Base-by-base conservation (phyloP, 495 filamentous ascomycete genomes). In the Daldinia grandis region DNA sequence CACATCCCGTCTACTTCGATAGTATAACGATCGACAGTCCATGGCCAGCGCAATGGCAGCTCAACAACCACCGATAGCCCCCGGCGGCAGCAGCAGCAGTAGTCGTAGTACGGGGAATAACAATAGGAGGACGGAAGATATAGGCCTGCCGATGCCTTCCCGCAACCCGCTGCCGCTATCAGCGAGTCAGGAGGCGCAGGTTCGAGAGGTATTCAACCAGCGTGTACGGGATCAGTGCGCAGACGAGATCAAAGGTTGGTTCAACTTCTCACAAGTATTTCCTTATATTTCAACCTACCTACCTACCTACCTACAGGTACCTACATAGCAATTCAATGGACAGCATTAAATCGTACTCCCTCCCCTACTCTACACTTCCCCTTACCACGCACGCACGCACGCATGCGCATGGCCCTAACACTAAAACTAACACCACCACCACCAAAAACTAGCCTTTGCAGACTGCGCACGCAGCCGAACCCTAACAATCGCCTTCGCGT, bases 151-250 rank as follows among this genome's bases (percentile, higher is more conserved):
- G n/a, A 80, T 90, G 76, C 85, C 87, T 4, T 87, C 89, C 0
- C 87, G 88, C 71, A 97, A 96, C 76, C 95, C 95, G 2, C 82
- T 97, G 51, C 95, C 96, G n/a, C 87, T 99, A 54, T 97, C 94
- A 51, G 90, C 96, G 5, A 84, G 90, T 8, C 95, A 99, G 78
- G 95, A 99, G 82, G 85, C 90, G 38, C 92, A 97, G 83, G 94
- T 99, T 50, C 88, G 93, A 56, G 90, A 96, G 69, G 79, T 98
- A 28, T 99, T 93, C 78, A 91, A 98, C 81, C 92, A 92, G 74
- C 87, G 92, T 30, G 96, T 98, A 64, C 85, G 95, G 42, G 82
- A 80, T 0, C 82, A 88, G 63, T 99, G 95, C 80, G 89, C 89
- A 0, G 85, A 90, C 1, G 93, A 98, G 76, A 97, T 99, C 55